phyloP scores from a whole-genome alignment of 2,329 filamentous ascomycete genomes.

The Emergomyces africanus region DNA sequence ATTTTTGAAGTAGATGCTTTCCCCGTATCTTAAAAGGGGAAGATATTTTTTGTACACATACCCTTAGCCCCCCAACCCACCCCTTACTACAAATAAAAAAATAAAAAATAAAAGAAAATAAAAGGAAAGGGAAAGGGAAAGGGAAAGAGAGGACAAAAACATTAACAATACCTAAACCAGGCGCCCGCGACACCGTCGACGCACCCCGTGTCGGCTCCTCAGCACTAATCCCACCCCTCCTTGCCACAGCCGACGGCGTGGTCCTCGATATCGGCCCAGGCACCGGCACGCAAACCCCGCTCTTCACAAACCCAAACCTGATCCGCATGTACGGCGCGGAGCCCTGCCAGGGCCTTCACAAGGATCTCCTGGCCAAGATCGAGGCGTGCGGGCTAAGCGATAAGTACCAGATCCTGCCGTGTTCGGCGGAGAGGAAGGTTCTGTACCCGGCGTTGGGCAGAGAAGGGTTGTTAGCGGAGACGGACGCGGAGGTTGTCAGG shows the following conservation, averaged over 20 bases:
- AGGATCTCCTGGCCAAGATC: constrained; percentile 30
- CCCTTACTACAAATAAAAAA: not conserved
- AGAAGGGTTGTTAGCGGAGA: constrained; percentile 25
- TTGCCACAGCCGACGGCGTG: constrained; percentile 28
- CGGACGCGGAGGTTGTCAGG: not conserved
- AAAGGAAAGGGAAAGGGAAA: not conserved
- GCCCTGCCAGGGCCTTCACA: constrained; percentile 38
- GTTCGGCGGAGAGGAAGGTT: constrained; percentile 34
- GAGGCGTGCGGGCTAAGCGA: constrained; percentile 28
- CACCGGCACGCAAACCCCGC: constrained; percentile 37
- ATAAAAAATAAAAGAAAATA: not conserved
- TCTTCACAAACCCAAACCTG: constrained; percentile 33
- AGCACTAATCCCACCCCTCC: constrained; percentile 29
- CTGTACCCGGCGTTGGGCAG: constrained; percentile 34
- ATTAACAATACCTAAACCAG: not conserved
- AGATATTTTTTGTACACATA: too few relatives aligned
- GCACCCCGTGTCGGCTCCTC: constrained; percentile 17
- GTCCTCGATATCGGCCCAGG: constrained; percentile 42
- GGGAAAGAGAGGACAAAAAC: not conserved
- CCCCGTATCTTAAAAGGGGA: too few relatives aligned
- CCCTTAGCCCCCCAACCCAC: too few relatives aligned
- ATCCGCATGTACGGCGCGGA: constrained; percentile 42
- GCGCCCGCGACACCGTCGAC: constrained; percentile 4
- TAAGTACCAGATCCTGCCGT: constrained; percentile 39
- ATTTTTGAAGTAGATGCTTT: too few relatives aligned